phyloP scores from a whole-genome alignment of 2,329 filamentous ascomycete species.

The Nothopassalora personata region DNA sequence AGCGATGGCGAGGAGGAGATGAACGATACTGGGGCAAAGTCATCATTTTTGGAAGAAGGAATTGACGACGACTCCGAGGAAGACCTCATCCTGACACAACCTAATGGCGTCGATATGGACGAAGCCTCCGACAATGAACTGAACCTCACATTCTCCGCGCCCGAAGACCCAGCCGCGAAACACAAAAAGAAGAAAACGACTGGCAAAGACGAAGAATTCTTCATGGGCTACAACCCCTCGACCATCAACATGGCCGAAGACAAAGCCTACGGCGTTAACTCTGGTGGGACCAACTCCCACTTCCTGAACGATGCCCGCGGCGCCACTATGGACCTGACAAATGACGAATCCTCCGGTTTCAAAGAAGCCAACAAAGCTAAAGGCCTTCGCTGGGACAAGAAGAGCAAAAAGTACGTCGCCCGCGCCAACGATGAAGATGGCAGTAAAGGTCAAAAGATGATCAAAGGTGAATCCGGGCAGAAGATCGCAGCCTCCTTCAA shows the following conservation, averaged over 20 bases:
- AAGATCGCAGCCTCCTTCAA: constrained; percentile 95
- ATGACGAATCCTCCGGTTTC: constrained; percentile 74
- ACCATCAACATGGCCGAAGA: constrained; percentile 78
- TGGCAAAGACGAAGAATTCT: constrained; percentile 81
- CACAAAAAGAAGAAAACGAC: constrained; percentile 37
- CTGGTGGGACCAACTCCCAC: constrained; percentile 60
- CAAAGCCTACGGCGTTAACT: constrained; percentile 87
- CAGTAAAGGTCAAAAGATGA: constrained; percentile 58
- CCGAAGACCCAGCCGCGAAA: constrained; percentile 6
- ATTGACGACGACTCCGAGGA: constrained; percentile 31
- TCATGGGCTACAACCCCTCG: constrained; percentile 92
- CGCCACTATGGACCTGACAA: constrained; percentile 85
- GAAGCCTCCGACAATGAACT: constrained; percentile 51
- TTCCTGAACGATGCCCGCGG: constrained; percentile 85
- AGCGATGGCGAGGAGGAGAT: constrained; percentile 16
- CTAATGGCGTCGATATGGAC: constrained; percentile 34
- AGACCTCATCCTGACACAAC: constrained; percentile 34
- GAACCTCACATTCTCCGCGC: constrained; percentile 46
- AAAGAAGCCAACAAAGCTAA: constrained; percentile 67
- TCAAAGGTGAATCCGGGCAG: constrained; percentile 89
- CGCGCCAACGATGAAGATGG: constrained; percentile 93
- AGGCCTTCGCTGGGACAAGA: constrained; percentile 92
- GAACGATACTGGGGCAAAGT: constrained; percentile 32
- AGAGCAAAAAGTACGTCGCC: constrained; percentile 89
- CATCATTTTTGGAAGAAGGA: constrained; percentile 40